phyloP scores from a whole-genome alignment of 2,329 filamentous ascomycete genomes.

The Dothideomycetes sp. region DNA sequence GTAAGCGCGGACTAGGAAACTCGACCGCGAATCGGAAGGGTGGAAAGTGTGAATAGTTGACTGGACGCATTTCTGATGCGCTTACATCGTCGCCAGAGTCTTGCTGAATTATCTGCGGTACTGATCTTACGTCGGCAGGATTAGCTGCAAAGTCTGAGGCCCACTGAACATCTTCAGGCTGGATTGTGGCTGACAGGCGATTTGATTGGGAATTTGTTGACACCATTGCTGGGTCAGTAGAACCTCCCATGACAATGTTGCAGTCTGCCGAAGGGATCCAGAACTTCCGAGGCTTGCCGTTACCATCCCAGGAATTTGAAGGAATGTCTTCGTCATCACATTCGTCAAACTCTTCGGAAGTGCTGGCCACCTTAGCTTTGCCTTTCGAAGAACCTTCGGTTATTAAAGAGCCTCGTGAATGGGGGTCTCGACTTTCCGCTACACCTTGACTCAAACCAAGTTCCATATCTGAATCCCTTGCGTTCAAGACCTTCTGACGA shows the following conservation, averaged over 20 bases:
- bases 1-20: constrained; percentile 45
- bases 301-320: constrained; percentile 46
- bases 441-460: constrained; percentile 41
- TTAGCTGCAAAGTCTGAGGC: constrained; percentile 45
- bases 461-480: constrained; percentile 42
- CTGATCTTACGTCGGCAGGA: constrained; percentile 27
- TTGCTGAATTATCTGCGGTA: constrained; percentile 10
- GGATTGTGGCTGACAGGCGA: constrained; percentile 42
- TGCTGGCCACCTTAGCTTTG: constrained; percentile 31
- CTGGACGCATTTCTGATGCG: constrained; percentile 23
- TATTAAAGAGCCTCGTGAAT: background rate
- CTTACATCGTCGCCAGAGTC: constrained; percentile 19
- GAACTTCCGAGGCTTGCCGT: constrained; percentile 46
- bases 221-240: constrained; percentile 43
- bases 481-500: constrained; percentile 46
- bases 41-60: constrained; percentile 46
- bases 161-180: constrained; percentile 48
- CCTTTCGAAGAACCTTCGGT: constrained; percentile 29
- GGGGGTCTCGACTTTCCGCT: constrained; percentile 13
- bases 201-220: constrained; percentile 33
- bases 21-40: constrained; percentile 52
- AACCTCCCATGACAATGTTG: constrained; percentile 48
- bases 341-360: constrained; percentile 18
- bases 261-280: constrained; percentile 49
- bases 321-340: constrained; percentile 30